Conservation (phyloP, 805 yeast species). For the Pichia ethanolica region DNA sequence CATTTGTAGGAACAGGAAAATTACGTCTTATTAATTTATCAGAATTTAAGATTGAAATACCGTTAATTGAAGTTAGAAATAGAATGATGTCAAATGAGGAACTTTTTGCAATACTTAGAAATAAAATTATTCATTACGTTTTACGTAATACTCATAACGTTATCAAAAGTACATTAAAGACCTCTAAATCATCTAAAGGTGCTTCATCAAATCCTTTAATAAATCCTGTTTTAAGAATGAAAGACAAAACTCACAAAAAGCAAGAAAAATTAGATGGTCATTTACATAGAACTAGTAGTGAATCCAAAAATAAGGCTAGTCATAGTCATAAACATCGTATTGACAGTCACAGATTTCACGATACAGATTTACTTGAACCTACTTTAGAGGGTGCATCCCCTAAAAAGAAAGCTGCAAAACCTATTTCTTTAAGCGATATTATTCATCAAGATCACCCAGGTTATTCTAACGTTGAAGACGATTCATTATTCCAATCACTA, state of each 20-base stretch:
- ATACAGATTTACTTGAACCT: conserved; percentile 20
- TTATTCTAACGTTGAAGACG: not conserved
- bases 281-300: conserved; percentile 5
- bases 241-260: not conserved
- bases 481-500: not conserved
- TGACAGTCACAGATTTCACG: conserved; percentile 13
- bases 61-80: conserved; percentile 50
- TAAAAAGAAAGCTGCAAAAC: too few relatives aligned
- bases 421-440: not conserved
- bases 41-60: conserved; percentile 58
- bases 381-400: not conserved
- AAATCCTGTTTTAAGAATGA: conserved; percentile 7
- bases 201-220: conserved; percentile 6
- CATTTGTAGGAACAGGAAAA: conserved; percentile 73
- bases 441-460: not conserved
- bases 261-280: not conserved
- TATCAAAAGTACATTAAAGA: conserved; percentile 60
- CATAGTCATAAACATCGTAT: conserved; percentile 14
- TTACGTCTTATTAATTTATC: conserved; percentile 69
- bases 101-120: conserved; percentile 52
- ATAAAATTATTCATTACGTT: conserved; percentile 48
- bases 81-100: conserved; percentile 72
- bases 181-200: conserved; percentile 3
- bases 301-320: not conserved
- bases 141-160: conserved; percentile 68